Base-by-base conservation (phyloP, 805 yeast species). In the Teunomyces tritomae region DNA sequence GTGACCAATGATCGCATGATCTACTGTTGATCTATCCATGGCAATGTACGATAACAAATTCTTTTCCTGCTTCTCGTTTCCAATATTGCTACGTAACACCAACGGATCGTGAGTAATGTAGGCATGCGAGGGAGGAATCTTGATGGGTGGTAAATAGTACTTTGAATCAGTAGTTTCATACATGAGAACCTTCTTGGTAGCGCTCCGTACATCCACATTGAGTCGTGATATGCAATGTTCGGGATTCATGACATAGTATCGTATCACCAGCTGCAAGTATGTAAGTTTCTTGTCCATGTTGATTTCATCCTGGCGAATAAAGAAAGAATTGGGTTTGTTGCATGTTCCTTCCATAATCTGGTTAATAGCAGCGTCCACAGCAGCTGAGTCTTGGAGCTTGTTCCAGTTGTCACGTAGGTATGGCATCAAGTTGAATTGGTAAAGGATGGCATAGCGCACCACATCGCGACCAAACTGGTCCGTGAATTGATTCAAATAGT, bases 351-450 rank as follows among this genome's bases (percentile, higher is more conserved):
- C 35, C 28, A 44, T 16, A 17, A 44, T 28, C 26, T 17, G 10
- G 17, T 28, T 34, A 7, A 44, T 36, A 3, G 17, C 26, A 20
- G 28, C 27, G 5, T 37, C 40, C 11, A 37, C 40, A 8, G 40
- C 29, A 3, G 11, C 29, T 3, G 29, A 7, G 10, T 37, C 29
- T 11, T 37, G 40, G 11, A 37, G 11, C 40, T 26, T 13, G 16
- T 28, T 7, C 40, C 40, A 37, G 40, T 37, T 37, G 29, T 37
- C 40, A 26, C 40, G 46, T 8, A 53, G 40, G 35, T 44, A 50
- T n/a, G 56, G 56, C 42, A 43, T 45, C 37, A 45, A 39, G 36
- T 50, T 53, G 35, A 53, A 42, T 27, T 50, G 52, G 32, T 48
- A 46, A 3, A 49, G 20, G 11, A 48, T 42, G 7, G 47, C 46